Percentiles rank a stretch among this genome's conserved stretches.
Evolutionary conservation across 768 basidiomycete genomes (phyloP).

Genomic region (Pholiota molesta): DNA sequence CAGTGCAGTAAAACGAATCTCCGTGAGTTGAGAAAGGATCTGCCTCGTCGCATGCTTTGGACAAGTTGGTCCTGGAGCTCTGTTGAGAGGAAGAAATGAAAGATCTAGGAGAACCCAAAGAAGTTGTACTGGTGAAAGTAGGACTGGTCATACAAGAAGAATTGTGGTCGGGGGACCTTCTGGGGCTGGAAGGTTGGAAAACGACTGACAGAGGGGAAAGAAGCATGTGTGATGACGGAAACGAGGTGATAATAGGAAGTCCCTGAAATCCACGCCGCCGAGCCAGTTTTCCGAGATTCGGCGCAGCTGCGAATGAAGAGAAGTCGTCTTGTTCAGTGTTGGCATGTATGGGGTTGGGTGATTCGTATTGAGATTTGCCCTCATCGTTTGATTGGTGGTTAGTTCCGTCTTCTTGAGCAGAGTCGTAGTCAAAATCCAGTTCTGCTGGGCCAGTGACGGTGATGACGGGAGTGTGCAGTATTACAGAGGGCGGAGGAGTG

Average conservation of each 20-base stretch:
- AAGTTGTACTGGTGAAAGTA: neutral
- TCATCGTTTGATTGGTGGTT: neutral
- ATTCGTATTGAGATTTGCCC: neutral
- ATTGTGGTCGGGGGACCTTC: neutral
- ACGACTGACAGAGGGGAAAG: neutral
- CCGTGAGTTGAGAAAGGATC: neutral
- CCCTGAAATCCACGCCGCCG: conserved; percentile 9
- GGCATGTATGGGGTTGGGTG: neutral
- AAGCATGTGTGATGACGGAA: neutral
- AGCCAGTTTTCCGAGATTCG: conserved; percentile 1
- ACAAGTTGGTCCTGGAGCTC: neutral
- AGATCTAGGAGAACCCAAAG: neutral
- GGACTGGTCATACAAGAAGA: neutral
- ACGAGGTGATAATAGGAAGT: conserved; percentile 4
- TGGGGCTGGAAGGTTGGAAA: neutral
- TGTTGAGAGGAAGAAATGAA: neutral
- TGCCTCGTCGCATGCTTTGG: neutral
- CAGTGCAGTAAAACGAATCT: neutral
- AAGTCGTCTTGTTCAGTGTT: neutral
- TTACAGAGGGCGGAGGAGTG: neutral
- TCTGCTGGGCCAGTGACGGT: conserved; percentile 1
- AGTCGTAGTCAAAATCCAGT: neutral
- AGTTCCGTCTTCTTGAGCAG: neutral
- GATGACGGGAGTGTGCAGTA: conserved; percentile 3
- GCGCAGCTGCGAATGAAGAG: neutral